phyloP scores from a whole-genome alignment of 2,329 filamentous ascomycete species.

The Phyllachora maydis region DNA sequence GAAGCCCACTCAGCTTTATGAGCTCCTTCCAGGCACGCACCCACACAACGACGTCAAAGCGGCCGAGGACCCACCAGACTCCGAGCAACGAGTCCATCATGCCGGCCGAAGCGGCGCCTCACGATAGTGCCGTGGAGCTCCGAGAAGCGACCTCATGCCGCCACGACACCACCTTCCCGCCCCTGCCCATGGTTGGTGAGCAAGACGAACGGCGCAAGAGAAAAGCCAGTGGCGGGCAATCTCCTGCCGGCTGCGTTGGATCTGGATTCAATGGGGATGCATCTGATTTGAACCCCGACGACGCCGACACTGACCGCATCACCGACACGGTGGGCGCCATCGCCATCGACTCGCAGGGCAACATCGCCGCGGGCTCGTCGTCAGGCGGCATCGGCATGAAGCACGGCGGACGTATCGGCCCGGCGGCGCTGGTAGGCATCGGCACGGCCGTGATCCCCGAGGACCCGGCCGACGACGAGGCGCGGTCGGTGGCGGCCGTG shows the following conservation, averaged over 20 bases:
- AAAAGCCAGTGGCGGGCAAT: too few relatives aligned
- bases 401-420: conserved; percentile 74
- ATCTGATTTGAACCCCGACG: too few relatives aligned
- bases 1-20: conserved; percentile 3
- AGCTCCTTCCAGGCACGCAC: conserved; percentile 5
- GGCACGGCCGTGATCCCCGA: conserved; percentile 76
- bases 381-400: conserved; percentile 99
- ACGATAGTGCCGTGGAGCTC: too few relatives aligned
- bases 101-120: too few relatives aligned
- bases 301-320: conserved; percentile 36
- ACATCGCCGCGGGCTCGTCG: conserved; percentile 85
- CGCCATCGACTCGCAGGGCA: conserved; percentile 66
- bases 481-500: conserved; percentile 57
- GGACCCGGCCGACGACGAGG: conserved; percentile 47
- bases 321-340: conserved; percentile 95
- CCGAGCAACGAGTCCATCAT: conserved; percentile 5
- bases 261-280: too few relatives aligned
- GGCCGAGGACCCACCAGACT: conserved; percentile 3
- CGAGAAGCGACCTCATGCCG: too few relatives aligned
- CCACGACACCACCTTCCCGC: too few relatives aligned
- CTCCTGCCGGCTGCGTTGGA: too few relatives aligned
- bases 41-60: conserved; percentile 1
- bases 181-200: too few relatives aligned
- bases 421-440: conserved; percentile 79
- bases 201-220: too few relatives aligned